These are phyloP conservation scores for Decorospora gaudefroyi DNA, from an alignment of 2,329 filamentous ascomycete species.

Conservation along the genomic window DNA sequence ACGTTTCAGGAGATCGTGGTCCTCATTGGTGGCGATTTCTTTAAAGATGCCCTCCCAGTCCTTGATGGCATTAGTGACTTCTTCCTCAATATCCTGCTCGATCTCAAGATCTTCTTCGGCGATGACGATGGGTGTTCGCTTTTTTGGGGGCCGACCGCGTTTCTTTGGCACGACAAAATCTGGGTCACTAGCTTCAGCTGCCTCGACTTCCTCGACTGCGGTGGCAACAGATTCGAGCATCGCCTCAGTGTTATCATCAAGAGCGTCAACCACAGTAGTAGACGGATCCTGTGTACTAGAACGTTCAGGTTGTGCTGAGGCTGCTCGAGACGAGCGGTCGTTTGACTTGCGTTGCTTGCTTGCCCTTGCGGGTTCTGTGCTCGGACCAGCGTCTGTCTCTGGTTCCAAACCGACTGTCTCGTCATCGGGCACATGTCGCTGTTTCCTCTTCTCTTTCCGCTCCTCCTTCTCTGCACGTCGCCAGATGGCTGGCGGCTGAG, in stretches of 20 bases:
- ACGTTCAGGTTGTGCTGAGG: constrained; percentile 8
- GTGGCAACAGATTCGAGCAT: constrained; percentile 29
- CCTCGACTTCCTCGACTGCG: constrained; percentile 26
- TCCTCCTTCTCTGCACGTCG: constrained; percentile 60
- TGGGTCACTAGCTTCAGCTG: constrained; percentile 15
- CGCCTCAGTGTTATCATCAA: constrained; percentile 31
- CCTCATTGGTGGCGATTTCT: constrained; percentile 35
- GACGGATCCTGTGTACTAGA: constrained; percentile 8
- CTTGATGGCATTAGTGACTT: constrained; percentile 48
- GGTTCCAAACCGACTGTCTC: constrained; percentile 3
- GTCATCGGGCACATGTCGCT: constrained; percentile 9
- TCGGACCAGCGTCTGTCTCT: constrained; percentile 17
- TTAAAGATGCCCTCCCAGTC: constrained; percentile 40
- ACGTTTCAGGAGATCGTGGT: constrained; percentile 35
- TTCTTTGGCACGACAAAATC: constrained; percentile 42
- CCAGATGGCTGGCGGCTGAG: constrained; percentile 77
- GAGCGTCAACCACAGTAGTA: constrained; percentile 21
- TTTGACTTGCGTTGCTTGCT: constrained; percentile 35
- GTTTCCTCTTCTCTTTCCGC: constrained; percentile 40
- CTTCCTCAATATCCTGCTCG: constrained; percentile 54
- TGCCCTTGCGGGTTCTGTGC: constrained; percentile 15
- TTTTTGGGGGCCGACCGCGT: constrained; percentile 45
- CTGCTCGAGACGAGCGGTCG: constrained; percentile 23
- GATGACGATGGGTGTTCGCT: constrained; percentile 42
- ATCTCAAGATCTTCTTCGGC: constrained; percentile 53